phyloP scores from a whole-genome alignment of 75 land plant genomes.

The Larix kaempferi region DNA sequence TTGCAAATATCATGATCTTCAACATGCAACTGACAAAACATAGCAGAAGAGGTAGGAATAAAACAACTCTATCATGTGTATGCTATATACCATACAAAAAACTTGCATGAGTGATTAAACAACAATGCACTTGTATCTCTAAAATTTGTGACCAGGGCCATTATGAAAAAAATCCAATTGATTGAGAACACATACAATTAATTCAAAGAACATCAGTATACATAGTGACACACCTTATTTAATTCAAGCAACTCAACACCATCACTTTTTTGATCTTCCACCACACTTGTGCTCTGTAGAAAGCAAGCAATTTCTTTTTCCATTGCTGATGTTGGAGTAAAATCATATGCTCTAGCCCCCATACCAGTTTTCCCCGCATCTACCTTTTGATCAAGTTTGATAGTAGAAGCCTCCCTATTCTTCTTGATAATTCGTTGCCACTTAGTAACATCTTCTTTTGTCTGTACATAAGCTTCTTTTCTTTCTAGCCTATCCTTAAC shows the following conservation, averaged over 20 bases:
- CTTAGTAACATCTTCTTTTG: conserved; percentile 75
- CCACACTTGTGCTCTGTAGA: conserved; percentile 44
- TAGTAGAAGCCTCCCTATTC: conserved; percentile 87
- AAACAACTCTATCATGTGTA: not conserved
- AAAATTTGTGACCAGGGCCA: not conserved
- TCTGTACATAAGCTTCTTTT: conserved; percentile 63
- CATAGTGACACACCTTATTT: conserved; percentile 79
- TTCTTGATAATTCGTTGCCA: conserved; percentile 86
- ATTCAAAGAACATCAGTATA: not conserved
- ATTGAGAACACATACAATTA: not conserved
- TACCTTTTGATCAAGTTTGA: conserved; percentile 52
- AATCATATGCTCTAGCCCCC: conserved; percentile 68
- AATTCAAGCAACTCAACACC: conserved; percentile 76
- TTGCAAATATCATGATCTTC: no score
- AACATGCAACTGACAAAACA: no score
- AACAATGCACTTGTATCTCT: not conserved
- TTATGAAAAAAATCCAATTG: not conserved
- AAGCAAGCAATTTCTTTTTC: conserved; percentile 76
- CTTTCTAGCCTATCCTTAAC: conserved; percentile 63
- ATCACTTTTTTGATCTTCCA: conserved; percentile 59
- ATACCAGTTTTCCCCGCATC: conserved; percentile 42
- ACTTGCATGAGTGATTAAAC: not conserved
- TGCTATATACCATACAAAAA: not conserved
- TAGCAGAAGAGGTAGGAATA: no score
- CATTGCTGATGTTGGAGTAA: conserved; percentile 67